phyloP scores from a whole-genome alignment of 73 alveolate species.

The Symbiodinium natans region DNA sequence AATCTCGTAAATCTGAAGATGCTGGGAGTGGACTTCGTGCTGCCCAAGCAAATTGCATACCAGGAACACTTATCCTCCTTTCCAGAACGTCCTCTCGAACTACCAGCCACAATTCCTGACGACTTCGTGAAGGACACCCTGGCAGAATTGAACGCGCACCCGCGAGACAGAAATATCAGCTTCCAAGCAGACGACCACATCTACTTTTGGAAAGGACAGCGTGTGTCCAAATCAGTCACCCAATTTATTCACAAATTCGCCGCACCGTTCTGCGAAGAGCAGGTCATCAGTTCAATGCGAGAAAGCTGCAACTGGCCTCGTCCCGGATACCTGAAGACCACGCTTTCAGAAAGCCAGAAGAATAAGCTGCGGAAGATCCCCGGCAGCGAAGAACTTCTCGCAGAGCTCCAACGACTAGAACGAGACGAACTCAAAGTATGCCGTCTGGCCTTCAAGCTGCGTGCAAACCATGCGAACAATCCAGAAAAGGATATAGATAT shows the following conservation, averaged over 20 bases:
- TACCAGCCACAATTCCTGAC: background rate
- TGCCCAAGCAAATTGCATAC: no score
- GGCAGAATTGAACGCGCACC: background rate
- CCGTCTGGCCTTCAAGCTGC: background rate
- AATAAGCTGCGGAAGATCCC: background rate
- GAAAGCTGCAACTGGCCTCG: slow-evolving; percentile 21
- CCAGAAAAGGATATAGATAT: no score
- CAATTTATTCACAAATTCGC: background rate
- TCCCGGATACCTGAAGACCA: background rate
- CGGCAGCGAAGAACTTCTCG: background rate
- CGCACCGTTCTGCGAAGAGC: background rate
- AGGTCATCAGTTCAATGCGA: background rate
- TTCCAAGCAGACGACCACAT: background rate
- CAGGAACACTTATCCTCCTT: no score
- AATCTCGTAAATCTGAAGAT: no score
- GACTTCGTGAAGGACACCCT: background rate
- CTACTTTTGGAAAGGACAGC: slow-evolving; percentile 8
- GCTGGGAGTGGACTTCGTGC: no score
- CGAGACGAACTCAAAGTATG: background rate
- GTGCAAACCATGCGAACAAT: background rate
- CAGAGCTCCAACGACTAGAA: background rate
- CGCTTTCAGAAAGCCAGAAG: background rate
- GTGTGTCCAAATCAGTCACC: background rate
- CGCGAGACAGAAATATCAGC: background rate
- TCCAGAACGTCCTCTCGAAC: background rate